Evolutionary conservation across 2,329 filamentous ascomycete species (phyloP).

Genomic region (Fonsecaea multimorphosa): DNA sequence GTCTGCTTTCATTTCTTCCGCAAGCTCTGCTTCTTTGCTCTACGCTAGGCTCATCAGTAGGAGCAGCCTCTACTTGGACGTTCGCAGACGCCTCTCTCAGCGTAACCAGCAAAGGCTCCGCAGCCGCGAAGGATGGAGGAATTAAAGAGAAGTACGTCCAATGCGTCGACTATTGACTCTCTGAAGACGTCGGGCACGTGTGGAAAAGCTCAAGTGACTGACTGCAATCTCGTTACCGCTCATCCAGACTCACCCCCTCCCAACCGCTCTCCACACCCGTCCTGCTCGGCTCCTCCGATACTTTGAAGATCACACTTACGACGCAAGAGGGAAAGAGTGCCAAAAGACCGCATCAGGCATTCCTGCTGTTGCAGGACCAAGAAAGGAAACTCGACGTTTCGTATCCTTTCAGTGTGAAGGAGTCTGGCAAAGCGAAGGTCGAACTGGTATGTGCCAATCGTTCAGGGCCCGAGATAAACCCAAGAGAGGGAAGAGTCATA

Average conservation of each 20-base stretch:
- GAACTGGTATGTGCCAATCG: constrained; percentile 71
- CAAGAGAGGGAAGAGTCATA: not conserved
- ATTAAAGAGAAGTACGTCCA: constrained; percentile 62
- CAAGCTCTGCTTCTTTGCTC: constrained; percentile 29
- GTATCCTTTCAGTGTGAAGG: constrained; percentile 82
- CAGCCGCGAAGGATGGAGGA: constrained; percentile 49
- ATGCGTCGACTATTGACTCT: not conserved
- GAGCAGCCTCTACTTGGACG: constrained; percentile 62
- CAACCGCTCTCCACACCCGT: constrained; percentile 69
- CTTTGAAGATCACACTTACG: constrained; percentile 81
- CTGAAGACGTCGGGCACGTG: not conserved
- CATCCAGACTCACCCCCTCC: constrained; percentile 63
- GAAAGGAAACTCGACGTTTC: constrained; percentile 81
- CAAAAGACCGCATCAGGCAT: constrained; percentile 92
- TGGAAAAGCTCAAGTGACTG: constrained; percentile 8
- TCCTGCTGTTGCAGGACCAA: constrained; percentile 79
- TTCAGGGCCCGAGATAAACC: not conserved
- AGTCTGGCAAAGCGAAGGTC: constrained; percentile 82
- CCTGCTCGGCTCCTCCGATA: constrained; percentile 70
- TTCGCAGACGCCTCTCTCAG: constrained; percentile 69
- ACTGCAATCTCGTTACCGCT: not conserved
- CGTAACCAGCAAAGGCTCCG: constrained; percentile 62
- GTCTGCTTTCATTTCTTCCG: constrained; percentile 29
- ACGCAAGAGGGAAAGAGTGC: constrained; percentile 77
- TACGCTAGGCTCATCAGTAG: constrained; percentile 32